A percentile compares a stretch with the other conserved stretches of the same genome.
Conservation (phyloP, 1,284 basidiomycete genomes). For the Lignosus rhinocerotis region DNA sequence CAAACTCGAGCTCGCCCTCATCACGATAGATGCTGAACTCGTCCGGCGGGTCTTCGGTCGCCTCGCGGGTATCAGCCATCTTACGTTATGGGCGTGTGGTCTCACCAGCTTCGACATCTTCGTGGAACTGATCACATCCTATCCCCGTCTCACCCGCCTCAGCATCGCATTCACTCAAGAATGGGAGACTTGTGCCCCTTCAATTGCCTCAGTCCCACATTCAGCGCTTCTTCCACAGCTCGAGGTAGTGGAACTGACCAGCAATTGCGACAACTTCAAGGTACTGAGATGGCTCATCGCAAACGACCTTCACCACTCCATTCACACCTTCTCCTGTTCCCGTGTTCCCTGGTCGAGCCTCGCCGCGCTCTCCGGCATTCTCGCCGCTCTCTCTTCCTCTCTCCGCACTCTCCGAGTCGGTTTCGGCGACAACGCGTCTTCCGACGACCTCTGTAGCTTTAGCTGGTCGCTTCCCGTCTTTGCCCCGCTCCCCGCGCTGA, state of each 20-base stretch:
- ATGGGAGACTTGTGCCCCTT: constrained; percentile 15
- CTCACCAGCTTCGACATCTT: constrained; percentile 21
- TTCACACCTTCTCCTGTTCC: constrained; percentile 14
- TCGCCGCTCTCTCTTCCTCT: constrained; percentile 12
- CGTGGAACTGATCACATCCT: constrained; percentile 15
- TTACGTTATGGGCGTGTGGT: constrained; percentile 20
- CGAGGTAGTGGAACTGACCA: constrained; percentile 17
- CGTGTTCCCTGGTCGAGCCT: constrained; percentile 16
- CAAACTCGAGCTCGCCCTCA: constrained; percentile 22
- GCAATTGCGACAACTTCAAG: constrained; percentile 21
- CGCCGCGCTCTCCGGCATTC: constrained; percentile 2
- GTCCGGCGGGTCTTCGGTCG: constrained; percentile 14
- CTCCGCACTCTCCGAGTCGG: constrained; percentile 16
- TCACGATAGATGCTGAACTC: constrained; percentile 19
- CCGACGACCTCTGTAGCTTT: neutral
- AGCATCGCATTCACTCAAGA: constrained; percentile 21
- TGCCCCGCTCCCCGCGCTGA: constrained; percentile 12
- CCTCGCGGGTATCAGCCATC: constrained; percentile 14
- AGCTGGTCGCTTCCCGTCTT: constrained; percentile 8
- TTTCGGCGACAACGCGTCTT: constrained; percentile 8
- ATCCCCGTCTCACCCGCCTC: constrained; percentile 11
- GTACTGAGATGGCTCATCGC: constrained; percentile 18
- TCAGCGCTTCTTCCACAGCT: constrained; percentile 5
- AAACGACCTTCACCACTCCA: constrained; percentile 10
- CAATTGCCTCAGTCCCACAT: neutral